phyloP scores from a whole-genome alignment of 2,329 filamentous ascomycete species.

The Paracorniculantispora psalliotae region DNA sequence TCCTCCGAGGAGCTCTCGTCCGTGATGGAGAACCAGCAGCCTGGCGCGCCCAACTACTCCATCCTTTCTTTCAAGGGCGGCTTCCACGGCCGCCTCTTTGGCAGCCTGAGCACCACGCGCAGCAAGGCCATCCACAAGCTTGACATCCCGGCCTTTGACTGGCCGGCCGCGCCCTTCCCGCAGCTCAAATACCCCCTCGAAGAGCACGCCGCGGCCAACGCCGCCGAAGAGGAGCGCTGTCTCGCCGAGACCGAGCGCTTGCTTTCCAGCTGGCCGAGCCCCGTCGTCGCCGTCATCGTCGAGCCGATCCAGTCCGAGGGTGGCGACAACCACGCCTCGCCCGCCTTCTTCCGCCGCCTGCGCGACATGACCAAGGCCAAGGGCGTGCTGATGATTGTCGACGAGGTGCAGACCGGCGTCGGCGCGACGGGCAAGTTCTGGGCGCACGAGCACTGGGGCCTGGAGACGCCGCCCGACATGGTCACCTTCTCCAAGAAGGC shows the following conservation, averaged over 20 bases:
- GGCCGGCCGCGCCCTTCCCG: slow-evolving; percentile 88
- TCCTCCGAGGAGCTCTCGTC: slow-evolving; percentile 68
- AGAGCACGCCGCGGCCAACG: slow-evolving; percentile 72
- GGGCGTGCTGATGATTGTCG: slow-evolving; percentile 79
- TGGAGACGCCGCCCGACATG: slow-evolving; percentile 77
- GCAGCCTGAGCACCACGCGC: slow-evolving; percentile 79
- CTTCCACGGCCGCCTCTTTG: slow-evolving; percentile 90
- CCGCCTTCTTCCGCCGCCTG: slow-evolving; percentile 79
- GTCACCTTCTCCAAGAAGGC: slow-evolving; percentile 96
- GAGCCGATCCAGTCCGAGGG: slow-evolving; percentile 93
- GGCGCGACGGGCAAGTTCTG: slow-evolving; percentile 93
- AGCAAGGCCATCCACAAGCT: slow-evolving; percentile 94
- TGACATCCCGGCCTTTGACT: slow-evolving; percentile 92
- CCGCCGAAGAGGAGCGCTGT: slow-evolving; percentile 70
- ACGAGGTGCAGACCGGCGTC: slow-evolving; percentile 91
- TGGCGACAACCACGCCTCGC: slow-evolving; percentile 88
- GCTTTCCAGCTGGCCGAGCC: slow-evolving; percentile 71
- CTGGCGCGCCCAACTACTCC: slow-evolving; percentile 72
- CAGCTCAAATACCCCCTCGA: slow-evolving; percentile 81
- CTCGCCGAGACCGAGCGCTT: slow-evolving; percentile 79
- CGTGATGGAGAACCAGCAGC: slow-evolving; percentile 74
- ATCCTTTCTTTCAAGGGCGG: slow-evolving; percentile 84
- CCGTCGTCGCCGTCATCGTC: slow-evolving; percentile 75
- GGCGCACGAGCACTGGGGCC: slow-evolving; percentile 93
- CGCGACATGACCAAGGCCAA: slow-evolving; percentile 73